Conservation (phyloP, 83 land plant genomes). For the Larix sibirica region DNA sequence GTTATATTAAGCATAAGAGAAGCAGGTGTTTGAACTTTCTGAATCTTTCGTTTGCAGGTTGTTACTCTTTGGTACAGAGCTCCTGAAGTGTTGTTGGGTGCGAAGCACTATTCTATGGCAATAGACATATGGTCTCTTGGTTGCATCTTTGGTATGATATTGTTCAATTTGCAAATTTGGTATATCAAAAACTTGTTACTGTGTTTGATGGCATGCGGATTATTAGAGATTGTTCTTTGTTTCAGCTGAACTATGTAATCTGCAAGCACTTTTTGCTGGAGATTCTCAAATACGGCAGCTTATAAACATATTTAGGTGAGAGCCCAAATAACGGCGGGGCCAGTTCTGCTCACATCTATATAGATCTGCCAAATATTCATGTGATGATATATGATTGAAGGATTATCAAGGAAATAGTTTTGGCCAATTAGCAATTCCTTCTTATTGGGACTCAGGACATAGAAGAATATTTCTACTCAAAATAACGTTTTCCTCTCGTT, state of each 20-base stretch:
- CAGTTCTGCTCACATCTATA: not conserved
- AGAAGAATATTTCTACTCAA: not conserved
- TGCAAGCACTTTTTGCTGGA: constrained; percentile 48
- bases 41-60: constrained; percentile 23
- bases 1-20: not conserved
- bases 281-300: constrained; percentile 58
- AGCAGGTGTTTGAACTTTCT: not conserved
- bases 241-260: constrained; percentile 44
- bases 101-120: constrained; percentile 49
- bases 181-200: not conserved
- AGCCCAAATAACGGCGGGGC: not conserved
- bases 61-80: constrained; percentile 59
- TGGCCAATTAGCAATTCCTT: not conserved
- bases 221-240: not conserved
- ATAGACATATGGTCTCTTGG: constrained; percentile 59
- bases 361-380: no score
- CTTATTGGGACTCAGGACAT: not conserved
- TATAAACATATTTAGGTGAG: constrained; percentile 49
- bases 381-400: not conserved
- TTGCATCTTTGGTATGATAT: constrained; percentile 49
- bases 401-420: not conserved
- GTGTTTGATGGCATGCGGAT: not conserved
- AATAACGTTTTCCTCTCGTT: not conserved
- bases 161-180: not conserved
- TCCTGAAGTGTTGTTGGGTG: constrained; percentile 56